Base-by-base conservation (phyloP, 2,329 filamentous ascomycete genomes). In the Cladobotryum mycophilum region DNA sequence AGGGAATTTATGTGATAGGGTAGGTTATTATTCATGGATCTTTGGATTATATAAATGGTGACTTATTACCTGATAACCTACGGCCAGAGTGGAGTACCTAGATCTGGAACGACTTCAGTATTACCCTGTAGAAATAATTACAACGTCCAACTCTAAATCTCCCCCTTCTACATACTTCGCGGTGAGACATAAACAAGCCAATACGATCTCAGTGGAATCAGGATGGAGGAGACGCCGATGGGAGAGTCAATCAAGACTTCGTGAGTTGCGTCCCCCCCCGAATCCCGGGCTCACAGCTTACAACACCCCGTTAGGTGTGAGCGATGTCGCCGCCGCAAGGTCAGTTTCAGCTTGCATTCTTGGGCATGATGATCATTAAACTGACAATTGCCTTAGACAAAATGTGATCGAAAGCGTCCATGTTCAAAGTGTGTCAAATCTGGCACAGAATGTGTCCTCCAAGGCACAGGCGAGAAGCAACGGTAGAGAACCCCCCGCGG, bases 381-480 rank as follows among this genome's bases (percentile, higher is more conserved):
- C 55, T 70, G 34, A 22, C 20, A 14, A 18, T 25, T 15, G 2
- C 8, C 45, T 7, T 44, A 79, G 68, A 73, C 80, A 36, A 80
- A 77, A 65, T 80, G 77, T 59, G 73, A 79, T 58, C 72, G 76
- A 3, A 70, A 70, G 42, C 63, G 69, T 13, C 77, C 77, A 12
- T 80, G 77, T 57, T 70, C 70, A 33, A 73, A 72, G 53, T 80
- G 77, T 56, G 59, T 64, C 57, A 70, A 71, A 56, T 68, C 69
- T 6, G 64, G 65, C 17, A 67, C 64, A 8, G 66, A 71, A 41
- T 74, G 71, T 53, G 61, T 66, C n/a, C 61, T 69, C 18, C 67
- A 63, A 34, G 69, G 70, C 15, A 67, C 64, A 5, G 70, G 70
- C 5, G 71, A 73, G 55, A 73, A 72, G 57, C 67, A 71, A 55